Base-by-base conservation (phyloP, 129 eudicot genomes). In the Centrapalus pauciflorus region DNA sequence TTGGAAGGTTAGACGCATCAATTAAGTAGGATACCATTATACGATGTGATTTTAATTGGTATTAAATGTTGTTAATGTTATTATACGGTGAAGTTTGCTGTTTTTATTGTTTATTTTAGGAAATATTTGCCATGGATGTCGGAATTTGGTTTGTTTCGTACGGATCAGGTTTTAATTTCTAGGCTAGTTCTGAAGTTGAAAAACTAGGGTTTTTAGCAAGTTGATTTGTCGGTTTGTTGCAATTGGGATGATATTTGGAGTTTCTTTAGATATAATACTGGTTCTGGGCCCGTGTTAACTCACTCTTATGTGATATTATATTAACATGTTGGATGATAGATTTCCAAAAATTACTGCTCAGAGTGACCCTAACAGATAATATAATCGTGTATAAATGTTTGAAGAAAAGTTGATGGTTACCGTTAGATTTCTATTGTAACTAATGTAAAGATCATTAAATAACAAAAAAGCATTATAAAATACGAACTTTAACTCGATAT, bases 1-100 rank as follows among this genome's bases (percentile, higher is more conserved):
- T 90, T 48, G 97, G 97, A 55, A 87, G 94, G 97, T 91, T 63
- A 23, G 52, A 30, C 32, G 17, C 17, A 2, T 43, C 52, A 30
- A 11, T 56, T 56, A 2, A 19, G 13, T 12, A 40, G 21, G 5
- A 14, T 1, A 14, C 3, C 0, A 10, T 10, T 10, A 8, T 57
- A 7, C 62, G 11, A 11, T 24, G 7, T 26, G n/a, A 45, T 4
- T 28, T 46, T 46, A 30, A 48, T 48, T 35, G 9, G 21, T 37
- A 66, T 66, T 11, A 27, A 16, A 23, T 51, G 62, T 4, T 67
- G 33, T 23, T 67, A 35, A 27, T 62, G 24, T 16, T 29, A 17
- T 32, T 50, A 37, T 35, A 5, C 62, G 62, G 59, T 14, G 70
- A 49, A 32, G 1, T 37, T 29, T 72, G 34, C 13, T 61, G 41